A percentile compares a stretch with the other conserved stretches of the same genome.
Evolutionary conservation across 2,329 filamentous ascomycete genomes (phyloP).

Genomic region (Penicillium corylophilum): DNA sequence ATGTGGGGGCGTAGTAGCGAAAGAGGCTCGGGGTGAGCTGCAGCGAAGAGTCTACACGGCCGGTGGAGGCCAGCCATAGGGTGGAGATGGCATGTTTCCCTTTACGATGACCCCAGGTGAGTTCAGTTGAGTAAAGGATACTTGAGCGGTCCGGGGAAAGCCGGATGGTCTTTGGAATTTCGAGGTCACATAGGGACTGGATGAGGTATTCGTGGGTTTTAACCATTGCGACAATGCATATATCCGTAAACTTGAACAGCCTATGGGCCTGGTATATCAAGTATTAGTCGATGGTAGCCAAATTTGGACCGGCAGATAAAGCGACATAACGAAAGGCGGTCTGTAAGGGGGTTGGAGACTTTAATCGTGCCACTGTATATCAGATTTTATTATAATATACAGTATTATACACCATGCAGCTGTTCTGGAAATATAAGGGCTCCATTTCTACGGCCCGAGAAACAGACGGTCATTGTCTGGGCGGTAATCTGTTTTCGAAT

Average conservation of each 20-base stretch:
- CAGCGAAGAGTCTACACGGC: constrained; percentile 2
- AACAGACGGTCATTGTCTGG: not conserved
- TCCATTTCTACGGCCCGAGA: not conserved
- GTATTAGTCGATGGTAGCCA: no score
- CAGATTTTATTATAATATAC: no score
- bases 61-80: constrained; percentile 12
- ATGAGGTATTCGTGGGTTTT: constrained; percentile 2
- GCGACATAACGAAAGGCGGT: no score
- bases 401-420: no score
- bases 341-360: no score
- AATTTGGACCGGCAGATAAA: no score
- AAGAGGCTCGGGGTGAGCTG: constrained; percentile 13
- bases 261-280: no score
- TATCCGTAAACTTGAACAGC: not conserved
- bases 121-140: constrained; percentile 5
- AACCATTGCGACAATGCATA: not conserved
- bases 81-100: constrained; percentile 3
- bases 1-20: constrained; percentile 11
- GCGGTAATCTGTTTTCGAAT: not conserved
- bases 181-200: constrained; percentile 6
- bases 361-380: no score
- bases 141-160: constrained; percentile 3
- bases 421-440: no score
- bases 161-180: constrained; percentile 5
- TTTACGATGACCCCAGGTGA: constrained; percentile 5